A percentile compares a stretch with the other conserved stretches of the same genome.
Evolutionary conservation across 1,284 basidiomycete species (phyloP).

Genomic region (Apiotrichum akiyoshidainum): DNA sequence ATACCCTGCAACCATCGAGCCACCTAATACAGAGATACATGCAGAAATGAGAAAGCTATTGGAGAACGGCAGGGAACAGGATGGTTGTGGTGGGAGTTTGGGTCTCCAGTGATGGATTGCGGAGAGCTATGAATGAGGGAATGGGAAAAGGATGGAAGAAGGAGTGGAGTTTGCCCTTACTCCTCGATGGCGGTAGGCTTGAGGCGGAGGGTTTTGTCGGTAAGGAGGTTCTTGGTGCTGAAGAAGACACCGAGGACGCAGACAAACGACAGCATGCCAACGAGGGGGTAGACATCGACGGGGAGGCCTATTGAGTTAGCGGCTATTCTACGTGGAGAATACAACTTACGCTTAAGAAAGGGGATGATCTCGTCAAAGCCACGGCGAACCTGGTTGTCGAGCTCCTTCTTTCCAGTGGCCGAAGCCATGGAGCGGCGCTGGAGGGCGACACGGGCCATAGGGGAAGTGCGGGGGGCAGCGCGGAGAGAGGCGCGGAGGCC

Average conservation of each 20-base stretch:
- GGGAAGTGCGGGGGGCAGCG: background rate
- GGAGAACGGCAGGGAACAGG: background rate
- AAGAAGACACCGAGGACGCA: slow-evolving; percentile 9
- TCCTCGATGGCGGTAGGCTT: background rate
- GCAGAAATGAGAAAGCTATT: background rate
- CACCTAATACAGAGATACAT: background rate
- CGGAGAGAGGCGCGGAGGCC: slow-evolving; percentile 8
- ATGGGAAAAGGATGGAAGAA: background rate
- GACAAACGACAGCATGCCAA: slow-evolving; percentile 8
- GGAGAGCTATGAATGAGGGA: background rate
- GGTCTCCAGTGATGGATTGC: background rate
- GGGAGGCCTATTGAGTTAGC: slow-evolving; percentile 6
- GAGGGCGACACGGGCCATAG: background rate
- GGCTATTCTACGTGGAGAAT: background rate
- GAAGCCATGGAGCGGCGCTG: slow-evolving; percentile 1
- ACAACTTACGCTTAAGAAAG: slow-evolving; percentile 11
- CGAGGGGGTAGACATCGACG: slow-evolving; percentile 13
- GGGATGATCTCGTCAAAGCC: slow-evolving; percentile 12
- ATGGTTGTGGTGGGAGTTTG: background rate
- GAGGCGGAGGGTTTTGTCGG: slow-evolving; percentile 8
- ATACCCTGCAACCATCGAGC: background rate
- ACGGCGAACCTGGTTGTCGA: slow-evolving; percentile 9
- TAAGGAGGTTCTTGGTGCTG: slow-evolving; percentile 5
- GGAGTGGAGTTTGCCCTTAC: background rate
- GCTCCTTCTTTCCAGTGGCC: slow-evolving; percentile 1